Evolutionary conservation across 208 protist species (phyloP).

Genomic region (Wallacemonas sp.): DNA sequence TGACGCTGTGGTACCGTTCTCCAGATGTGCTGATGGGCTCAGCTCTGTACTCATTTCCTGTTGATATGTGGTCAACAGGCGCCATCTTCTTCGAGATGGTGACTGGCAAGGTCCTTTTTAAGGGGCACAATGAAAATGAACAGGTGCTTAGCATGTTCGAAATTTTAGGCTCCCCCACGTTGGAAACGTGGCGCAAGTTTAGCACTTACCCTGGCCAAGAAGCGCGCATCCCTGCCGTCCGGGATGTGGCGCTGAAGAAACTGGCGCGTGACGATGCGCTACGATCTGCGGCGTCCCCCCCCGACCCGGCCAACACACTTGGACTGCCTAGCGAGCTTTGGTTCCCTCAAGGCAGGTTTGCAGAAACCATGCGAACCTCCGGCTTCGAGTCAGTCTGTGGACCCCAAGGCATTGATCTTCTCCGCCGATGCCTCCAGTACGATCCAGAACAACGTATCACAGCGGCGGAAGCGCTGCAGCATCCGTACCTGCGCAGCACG

Average conservation of each 20-base stretch:
- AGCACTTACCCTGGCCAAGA: constrained; percentile 52
- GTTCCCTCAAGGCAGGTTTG: constrained; percentile 51
- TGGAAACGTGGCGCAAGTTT: constrained; percentile 93
- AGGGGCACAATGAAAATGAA: constrained; percentile 85
- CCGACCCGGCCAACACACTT: constrained; percentile 33
- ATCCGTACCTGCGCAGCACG: constrained; percentile 58
- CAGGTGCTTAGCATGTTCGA: constrained; percentile 89
- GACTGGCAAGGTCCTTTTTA: constrained; percentile 83
- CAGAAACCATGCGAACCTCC: constrained; percentile 47
- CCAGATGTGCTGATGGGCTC: constrained; percentile 92
- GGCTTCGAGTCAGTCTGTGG: constrained; percentile 44
- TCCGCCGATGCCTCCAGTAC: constrained; percentile 66
- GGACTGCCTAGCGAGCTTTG: constrained; percentile 49
- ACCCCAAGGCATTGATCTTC: constrained; percentile 56
- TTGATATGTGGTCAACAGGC: constrained; percentile 94
- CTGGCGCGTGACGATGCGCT: not conserved
- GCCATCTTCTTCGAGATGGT: constrained; percentile 95
- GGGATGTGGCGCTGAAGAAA: constrained; percentile 16
- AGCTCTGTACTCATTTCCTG: constrained; percentile 73
- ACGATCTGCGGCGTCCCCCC: not conserved
- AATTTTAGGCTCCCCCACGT: constrained; percentile 93
- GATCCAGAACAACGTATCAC: constrained; percentile 71
- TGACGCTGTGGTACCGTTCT: constrained; percentile 94
- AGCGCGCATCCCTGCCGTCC: constrained; percentile 36
- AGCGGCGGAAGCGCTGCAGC: constrained; percentile 55